phyloP scores from a whole-genome alignment of 2,329 filamentous ascomycete species.

The Colletotrichum tofieldiae region DNA sequence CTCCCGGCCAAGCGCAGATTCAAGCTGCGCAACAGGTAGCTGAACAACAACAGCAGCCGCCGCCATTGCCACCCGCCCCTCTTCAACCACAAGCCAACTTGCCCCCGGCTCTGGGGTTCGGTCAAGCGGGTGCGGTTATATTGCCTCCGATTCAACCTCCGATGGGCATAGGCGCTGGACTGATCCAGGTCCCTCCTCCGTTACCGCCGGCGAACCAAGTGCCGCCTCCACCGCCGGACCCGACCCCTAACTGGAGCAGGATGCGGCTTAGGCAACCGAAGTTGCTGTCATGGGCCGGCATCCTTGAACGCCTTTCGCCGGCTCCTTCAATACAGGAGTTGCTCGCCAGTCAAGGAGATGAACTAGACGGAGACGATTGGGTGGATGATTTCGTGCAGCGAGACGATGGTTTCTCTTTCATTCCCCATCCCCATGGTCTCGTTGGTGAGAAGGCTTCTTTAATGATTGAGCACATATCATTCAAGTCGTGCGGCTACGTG shows the following conservation, averaged over 20 bases:
- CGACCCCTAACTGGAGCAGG: slow-evolving; percentile 17
- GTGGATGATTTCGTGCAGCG: neutral
- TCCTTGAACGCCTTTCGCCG: slow-evolving; percentile 61
- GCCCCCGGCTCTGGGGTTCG: neutral
- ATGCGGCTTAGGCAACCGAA: slow-evolving; percentile 46
- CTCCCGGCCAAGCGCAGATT: slow-evolving; percentile 8
- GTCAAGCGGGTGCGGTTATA: neutral
- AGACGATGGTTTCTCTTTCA: slow-evolving; percentile 38
- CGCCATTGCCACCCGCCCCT: slow-evolving; percentile 30
- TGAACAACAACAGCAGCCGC: slow-evolving; percentile 12
- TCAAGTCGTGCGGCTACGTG: slow-evolving; percentile 76
- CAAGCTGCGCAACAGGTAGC: slow-evolving; percentile 20
- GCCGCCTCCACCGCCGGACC: neutral
- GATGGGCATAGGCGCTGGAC: slow-evolving; percentile 3
- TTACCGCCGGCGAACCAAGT: slow-evolving; percentile 13
- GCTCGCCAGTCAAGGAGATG: slow-evolving; percentile 8
- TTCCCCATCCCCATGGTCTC: slow-evolving; percentile 47
- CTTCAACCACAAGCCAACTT: slow-evolving; percentile 16
- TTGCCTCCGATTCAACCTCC: neutral
- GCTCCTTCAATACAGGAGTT: slow-evolving; percentile 51
- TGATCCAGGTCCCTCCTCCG: slow-evolving; percentile 9
- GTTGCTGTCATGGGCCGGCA: slow-evolving; percentile 57
- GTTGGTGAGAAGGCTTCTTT: slow-evolving; percentile 49
- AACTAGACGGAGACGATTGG: slow-evolving; percentile 9
- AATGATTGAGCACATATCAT: slow-evolving; percentile 59